Conservation (phyloP, 1,284 basidiomycete genomes). For the Rhodotorula sp. region DNA sequence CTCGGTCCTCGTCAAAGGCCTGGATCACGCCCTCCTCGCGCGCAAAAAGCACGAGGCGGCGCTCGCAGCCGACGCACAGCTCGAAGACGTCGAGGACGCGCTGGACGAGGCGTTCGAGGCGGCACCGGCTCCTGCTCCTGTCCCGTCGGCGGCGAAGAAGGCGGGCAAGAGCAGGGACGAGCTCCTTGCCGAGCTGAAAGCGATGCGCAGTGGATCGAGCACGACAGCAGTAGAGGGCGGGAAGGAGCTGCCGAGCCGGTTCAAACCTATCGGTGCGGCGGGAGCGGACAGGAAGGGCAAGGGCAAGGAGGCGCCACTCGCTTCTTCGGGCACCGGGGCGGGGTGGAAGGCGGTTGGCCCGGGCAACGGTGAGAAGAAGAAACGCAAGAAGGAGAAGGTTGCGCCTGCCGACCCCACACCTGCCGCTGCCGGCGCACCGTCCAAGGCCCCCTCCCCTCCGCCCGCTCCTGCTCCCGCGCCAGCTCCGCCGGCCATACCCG, state of each 20-base stretch:
- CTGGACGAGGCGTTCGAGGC: slow-evolving; percentile 23
- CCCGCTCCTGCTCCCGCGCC: neutral
- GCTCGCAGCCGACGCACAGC: slow-evolving; percentile 6
- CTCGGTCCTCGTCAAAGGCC: slow-evolving; percentile 48
- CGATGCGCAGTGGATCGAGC: slow-evolving; percentile 33
- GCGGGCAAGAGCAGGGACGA: slow-evolving; percentile 39
- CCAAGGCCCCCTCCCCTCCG: neutral
- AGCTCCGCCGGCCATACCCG: slow-evolving; percentile 21
- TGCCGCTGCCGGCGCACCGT: neutral
- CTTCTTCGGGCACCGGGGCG: slow-evolving; percentile 14
- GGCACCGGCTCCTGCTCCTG: neutral
- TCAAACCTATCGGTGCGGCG: slow-evolving; percentile 48
- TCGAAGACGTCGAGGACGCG: slow-evolving; percentile 32
- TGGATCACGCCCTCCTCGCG: slow-evolving; percentile 49
- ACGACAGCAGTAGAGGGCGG: slow-evolving; percentile 14
- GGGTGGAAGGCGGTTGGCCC: slow-evolving; percentile 30
- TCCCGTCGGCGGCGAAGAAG: neutral
- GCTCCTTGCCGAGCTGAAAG: slow-evolving; percentile 37
- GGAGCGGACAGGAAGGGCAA: slow-evolving; percentile 31
- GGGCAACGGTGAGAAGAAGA: slow-evolving; percentile 43
- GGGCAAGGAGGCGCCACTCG: slow-evolving; percentile 7
- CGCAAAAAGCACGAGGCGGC: slow-evolving; percentile 44
- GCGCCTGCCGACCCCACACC: neutral
- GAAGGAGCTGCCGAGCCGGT: slow-evolving; percentile 35
- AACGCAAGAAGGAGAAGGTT: slow-evolving; percentile 45